Conservation (phyloP, 225 moss, liverwort and hornwort genomes). For the Pseudoscleropodium purum region DNA sequence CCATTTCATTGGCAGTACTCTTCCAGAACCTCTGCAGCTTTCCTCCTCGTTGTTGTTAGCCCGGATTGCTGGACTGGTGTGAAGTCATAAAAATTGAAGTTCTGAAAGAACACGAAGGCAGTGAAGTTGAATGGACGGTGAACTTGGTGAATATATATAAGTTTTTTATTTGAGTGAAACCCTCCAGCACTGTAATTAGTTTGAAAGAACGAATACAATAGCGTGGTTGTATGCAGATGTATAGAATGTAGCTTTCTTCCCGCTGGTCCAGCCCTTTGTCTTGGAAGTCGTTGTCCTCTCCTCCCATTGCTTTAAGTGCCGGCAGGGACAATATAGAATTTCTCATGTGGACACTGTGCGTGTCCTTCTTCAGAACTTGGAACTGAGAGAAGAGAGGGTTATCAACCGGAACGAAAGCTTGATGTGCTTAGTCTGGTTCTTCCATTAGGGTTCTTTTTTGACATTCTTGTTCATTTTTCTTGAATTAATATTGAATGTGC, state of each 20-base stretch:
- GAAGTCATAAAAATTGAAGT: background rate
- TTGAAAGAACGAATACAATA: background rate
- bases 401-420: background rate
- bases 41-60: background rate
- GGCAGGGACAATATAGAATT: background rate
- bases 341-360: background rate
- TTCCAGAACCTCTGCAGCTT: background rate
- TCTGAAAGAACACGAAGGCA: background rate
- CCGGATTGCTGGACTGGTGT: background rate
- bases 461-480: background rate
- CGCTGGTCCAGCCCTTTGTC: background rate
- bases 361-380: background rate
- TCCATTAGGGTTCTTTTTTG: background rate
- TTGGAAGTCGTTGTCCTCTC: background rate
- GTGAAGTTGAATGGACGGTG: background rate
- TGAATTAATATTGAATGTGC: background rate
- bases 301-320: background rate
- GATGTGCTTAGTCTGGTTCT: background rate
- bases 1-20: background rate
- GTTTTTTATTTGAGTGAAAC: background rate
- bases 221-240: background rate
- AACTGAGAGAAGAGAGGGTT: background rate
- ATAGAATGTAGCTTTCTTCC: background rate
- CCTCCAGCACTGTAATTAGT: background rate
- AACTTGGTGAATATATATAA: background rate